Evolutionary conservation across 139 green algal species (phyloP), one percentile per base, ranked within the genome.

Genomic region (Chlorella sp.): DNA sequence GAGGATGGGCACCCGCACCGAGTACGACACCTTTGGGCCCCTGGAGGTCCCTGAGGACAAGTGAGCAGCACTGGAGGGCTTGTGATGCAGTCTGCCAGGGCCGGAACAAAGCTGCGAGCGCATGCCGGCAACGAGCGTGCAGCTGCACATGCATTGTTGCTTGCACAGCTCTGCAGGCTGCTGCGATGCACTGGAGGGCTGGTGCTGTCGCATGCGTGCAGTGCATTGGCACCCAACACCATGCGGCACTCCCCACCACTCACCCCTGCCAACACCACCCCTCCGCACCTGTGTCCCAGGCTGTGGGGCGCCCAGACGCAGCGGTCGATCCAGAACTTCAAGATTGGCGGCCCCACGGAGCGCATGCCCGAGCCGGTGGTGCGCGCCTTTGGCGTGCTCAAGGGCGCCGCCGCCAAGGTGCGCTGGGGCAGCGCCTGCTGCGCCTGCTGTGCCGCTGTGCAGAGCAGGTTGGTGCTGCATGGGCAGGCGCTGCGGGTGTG

Each of bases 261-360:
- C 70, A 54, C 70, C 32, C 26, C 40, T 30, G 76, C 34, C 32
- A 36, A 36, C 30, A 38, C 41, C 44, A 51, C 28, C 28, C 54
- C n/a, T 3, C 38, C 38, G 20, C 60, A 44, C 74, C 36, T 54
- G 4, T 41, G 32, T 1, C 32, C 32, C 86, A 94, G 95, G 85
- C 97, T 98, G 84, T 99, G 96, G 96, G 97, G 97, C n/a, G 97
- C 97, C 4, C 97, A 99, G 85, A 99, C 97, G 43, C 96, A 99
- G 90, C 91, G 97, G 14, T 97, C 94, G 1, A 85, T 96, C 26
- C 85, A 96, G 76, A 99, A 99, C 91, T 99, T 99, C 88, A 96
- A 98, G 78, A 99, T 99, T 82, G 97, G 97, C n/a, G 95, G 95
- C 0, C 64, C 92, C 0, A 65, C 87, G 0, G 97, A 99, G 85